phyloP scores from a whole-genome alignment of 2,329 filamentous ascomycete genomes.

The Chlorencoelia australis region DNA sequence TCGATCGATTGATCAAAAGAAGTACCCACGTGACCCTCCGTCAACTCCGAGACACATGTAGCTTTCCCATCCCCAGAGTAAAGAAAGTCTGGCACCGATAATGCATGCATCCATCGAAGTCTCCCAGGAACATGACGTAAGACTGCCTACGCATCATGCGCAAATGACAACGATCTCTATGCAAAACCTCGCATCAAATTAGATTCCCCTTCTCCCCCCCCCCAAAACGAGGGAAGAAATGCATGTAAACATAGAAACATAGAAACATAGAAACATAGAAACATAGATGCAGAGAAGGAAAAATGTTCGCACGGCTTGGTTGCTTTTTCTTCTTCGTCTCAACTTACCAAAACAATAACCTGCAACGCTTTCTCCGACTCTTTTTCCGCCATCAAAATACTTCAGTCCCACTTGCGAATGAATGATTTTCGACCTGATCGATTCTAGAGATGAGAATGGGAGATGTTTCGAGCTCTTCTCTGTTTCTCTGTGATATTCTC shows the following conservation, averaged over 20 bases:
- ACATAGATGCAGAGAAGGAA: neutral
- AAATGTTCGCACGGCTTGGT: too few species aligned
- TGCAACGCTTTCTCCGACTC: constrained; percentile 45
- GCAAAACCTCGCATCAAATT: neutral
- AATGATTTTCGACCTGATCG: too few species aligned
- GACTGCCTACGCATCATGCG: neutral
- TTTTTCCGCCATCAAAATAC: constrained; percentile 5
- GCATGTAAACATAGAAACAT: neutral
- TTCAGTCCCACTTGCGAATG: constrained; percentile 5
- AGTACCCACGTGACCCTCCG: neutral
- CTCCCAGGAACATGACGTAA: too few species aligned
- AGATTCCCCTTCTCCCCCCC: too few species aligned
- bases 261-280: neutral
- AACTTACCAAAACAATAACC: constrained; percentile 64
- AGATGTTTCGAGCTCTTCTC: too few species aligned
- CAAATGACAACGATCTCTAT: neutral
- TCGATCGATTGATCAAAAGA: neutral
- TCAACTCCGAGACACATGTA: neutral
- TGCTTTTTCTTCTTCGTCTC: too few species aligned
- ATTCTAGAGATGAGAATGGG: too few species aligned
- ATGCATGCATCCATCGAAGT: neutral
- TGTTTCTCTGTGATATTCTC: too few species aligned
- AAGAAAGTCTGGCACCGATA: neutral
- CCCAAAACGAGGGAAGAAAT: neutral
- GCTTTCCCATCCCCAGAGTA: neutral